These are phyloP conservation scores for Cytospora piceae DNA, from an alignment of 2,329 filamentous ascomycete species.

Conservation along the genomic window DNA sequence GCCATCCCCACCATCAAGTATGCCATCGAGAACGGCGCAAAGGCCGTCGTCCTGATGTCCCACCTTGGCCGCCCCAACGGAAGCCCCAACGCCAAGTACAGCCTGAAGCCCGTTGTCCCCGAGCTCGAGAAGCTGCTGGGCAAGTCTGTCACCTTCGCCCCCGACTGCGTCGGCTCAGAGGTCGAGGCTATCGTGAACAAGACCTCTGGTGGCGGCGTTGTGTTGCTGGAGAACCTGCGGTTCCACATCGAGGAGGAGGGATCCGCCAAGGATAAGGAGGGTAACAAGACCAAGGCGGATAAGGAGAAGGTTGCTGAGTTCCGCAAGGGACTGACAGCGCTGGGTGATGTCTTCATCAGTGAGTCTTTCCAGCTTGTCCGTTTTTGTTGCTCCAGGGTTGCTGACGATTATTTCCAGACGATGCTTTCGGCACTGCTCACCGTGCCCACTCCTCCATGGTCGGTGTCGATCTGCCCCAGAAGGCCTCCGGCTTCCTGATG, in stretches of 20 bases:
- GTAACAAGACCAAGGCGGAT: slow-evolving; percentile 98
- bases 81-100: slow-evolving; percentile 89
- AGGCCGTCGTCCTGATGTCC: slow-evolving; percentile 95
- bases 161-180: slow-evolving; percentile 87
- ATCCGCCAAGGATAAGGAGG: slow-evolving; percentile 87
- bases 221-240: slow-evolving; percentile 95
- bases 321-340: slow-evolving; percentile 89
- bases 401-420: slow-evolving; percentile 62
- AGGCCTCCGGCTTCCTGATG: slow-evolving; percentile 97
- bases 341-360: slow-evolving; percentile 98
- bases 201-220: slow-evolving; percentile 77
- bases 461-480: slow-evolving; percentile 91
- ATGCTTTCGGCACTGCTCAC: slow-evolving; percentile 98
- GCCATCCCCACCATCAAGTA: slow-evolving; percentile 95
- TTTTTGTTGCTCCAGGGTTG: slow-evolving; percentile 5
- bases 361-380: slow-evolving; percentile 44
- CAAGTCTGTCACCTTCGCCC: slow-evolving; percentile 83
- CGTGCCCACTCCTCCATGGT: slow-evolving; percentile 99
- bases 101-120: slow-evolving; percentile 85
- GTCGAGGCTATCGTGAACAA: slow-evolving; percentile 88
- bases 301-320: slow-evolving; percentile 91
- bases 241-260: slow-evolving; percentile 99
- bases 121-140: slow-evolving; percentile 90
- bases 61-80: slow-evolving; percentile 96
- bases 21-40: slow-evolving; percentile 86